Evolutionary conservation across 805 yeast genomes (phyloP).

Genomic region (Schizosaccharomyces lindneri): DNA sequence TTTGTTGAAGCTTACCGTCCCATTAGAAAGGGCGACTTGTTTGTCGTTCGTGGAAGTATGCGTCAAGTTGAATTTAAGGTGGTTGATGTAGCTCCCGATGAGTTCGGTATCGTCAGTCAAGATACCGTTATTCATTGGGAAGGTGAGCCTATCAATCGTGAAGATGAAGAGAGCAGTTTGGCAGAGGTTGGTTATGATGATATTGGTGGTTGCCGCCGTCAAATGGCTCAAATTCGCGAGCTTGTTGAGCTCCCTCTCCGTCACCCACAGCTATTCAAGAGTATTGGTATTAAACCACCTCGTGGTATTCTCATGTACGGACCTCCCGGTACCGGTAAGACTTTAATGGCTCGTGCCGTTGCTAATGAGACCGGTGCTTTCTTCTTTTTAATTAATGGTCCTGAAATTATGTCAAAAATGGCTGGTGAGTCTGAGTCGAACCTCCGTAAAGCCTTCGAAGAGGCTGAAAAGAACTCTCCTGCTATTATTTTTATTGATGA

Average conservation of each 20-base stretch:
- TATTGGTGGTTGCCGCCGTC: conserved; percentile 96
- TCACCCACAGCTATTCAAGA: conserved; percentile 93
- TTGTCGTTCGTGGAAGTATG: conserved; percentile 96
- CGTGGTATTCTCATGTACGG: conserved; percentile 95
- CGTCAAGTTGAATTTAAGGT: conserved; percentile 97
- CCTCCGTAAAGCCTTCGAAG: conserved; percentile 92
- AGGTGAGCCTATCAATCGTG: conserved; percentile 96
- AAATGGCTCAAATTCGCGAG: conserved; percentile 98
- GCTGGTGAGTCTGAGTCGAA: conserved; percentile 98
- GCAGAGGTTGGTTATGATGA: conserved; percentile 97
- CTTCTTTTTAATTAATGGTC: conserved; percentile 93
- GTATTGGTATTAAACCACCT: conserved; percentile 97
- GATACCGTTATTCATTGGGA: conserved; percentile 95
- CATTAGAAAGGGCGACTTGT: conserved; percentile 88
- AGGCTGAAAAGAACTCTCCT: conserved; percentile 96
- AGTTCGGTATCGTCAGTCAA: conserved; percentile 92
- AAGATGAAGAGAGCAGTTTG: conserved; percentile 88
- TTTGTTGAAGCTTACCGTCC: conserved; percentile 98
- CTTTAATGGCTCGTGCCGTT: conserved; percentile 98
- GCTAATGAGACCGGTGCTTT: conserved; percentile 98
- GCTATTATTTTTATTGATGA: conserved; percentile 94
- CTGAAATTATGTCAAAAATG: conserved; percentile 98
- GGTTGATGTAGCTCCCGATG: conserved; percentile 93
- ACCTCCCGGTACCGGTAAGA: conserved; percentile 99
- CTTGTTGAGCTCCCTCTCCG: conserved; percentile 92